These are phyloP conservation scores for Rubus parviflorus DNA, from an alignment of 306 rosid species.

Conservation along the genomic window DNA sequence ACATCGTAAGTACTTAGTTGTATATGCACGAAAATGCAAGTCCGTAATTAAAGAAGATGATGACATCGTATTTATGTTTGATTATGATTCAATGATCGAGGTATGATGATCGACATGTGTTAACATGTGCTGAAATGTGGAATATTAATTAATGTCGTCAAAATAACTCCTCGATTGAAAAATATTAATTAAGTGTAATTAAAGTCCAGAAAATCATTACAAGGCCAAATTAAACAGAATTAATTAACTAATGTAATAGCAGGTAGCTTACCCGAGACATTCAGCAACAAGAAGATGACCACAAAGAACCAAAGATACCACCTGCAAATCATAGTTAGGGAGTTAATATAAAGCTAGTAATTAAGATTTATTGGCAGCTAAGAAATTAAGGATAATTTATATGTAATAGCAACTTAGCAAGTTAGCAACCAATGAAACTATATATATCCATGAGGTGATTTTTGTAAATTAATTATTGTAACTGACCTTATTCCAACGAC, in stretches of 20 bases:
- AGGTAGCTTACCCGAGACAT: constrained; percentile 27
- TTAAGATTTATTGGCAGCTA: not conserved
- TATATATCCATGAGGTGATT: too few relatives aligned
- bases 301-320: constrained; percentile 42
- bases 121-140: too few relatives aligned
- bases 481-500: constrained; percentile 41
- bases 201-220: too few relatives aligned
- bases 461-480: not conserved
- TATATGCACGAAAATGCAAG: too few relatives aligned
- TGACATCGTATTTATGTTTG: too few relatives aligned
- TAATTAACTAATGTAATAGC: not conserved
- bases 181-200: too few relatives aligned
- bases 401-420: not conserved
- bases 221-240: not conserved
- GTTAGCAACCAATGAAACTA: not conserved
- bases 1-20: too few relatives aligned
- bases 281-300: constrained; percentile 35
- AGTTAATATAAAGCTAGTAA: not conserved
- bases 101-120: too few relatives aligned
- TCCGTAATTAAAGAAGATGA: too few relatives aligned
- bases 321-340: constrained; percentile 14
- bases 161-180: too few relatives aligned
- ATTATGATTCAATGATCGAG: too few relatives aligned
- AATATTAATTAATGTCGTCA: too few relatives aligned
- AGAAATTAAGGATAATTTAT: not conserved